These are phyloP conservation scores for Chrysophaeum taylorii DNA, from an alignment of 352 stramenopile genomes.

Conservation along the genomic window DNA sequence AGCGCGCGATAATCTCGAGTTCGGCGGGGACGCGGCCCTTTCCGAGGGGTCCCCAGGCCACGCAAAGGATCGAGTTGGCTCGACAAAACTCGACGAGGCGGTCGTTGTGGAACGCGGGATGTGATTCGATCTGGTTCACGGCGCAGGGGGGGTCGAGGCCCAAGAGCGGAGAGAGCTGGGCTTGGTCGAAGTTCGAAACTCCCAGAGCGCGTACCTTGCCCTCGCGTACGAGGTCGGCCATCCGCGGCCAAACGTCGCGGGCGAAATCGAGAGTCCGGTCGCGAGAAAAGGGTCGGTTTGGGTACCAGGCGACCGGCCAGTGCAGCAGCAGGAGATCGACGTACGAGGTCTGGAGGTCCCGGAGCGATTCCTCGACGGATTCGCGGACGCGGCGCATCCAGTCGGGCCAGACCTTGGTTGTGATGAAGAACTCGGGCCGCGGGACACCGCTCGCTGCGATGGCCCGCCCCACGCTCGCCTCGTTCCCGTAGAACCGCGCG, in stretches of 20 bases:
- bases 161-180: conserved; percentile 33
- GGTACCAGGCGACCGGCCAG: conserved; percentile 45
- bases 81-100: conserved; percentile 31
- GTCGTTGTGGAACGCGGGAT: conserved; percentile 32
- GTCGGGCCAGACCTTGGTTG: conserved; percentile 59
- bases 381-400: conserved; percentile 56
- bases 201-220: conserved; percentile 31
- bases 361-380: conserved; percentile 47
- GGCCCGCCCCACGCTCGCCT: conserved; percentile 33
- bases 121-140: conserved; percentile 41
- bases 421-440: conserved; percentile 65
- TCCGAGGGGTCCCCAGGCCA: conserved; percentile 35
- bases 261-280: background rate
- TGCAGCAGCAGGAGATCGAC: conserved; percentile 67
- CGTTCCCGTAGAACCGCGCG: conserved; percentile 52
- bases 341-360: conserved; percentile 55
- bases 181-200: conserved; percentile 37
- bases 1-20: conserved; percentile 33
- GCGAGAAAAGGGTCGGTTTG: no score
- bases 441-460: conserved; percentile 29
- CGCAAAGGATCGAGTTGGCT: conserved; percentile 25
- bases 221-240: conserved; percentile 13
- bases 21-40: background rate
- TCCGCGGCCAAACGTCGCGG: conserved; percentile 1
- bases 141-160: conserved; percentile 21